phyloP scores from a whole-genome alignment of 2,329 filamentous ascomycete genomes.

The Claviceps maximensis region DNA sequence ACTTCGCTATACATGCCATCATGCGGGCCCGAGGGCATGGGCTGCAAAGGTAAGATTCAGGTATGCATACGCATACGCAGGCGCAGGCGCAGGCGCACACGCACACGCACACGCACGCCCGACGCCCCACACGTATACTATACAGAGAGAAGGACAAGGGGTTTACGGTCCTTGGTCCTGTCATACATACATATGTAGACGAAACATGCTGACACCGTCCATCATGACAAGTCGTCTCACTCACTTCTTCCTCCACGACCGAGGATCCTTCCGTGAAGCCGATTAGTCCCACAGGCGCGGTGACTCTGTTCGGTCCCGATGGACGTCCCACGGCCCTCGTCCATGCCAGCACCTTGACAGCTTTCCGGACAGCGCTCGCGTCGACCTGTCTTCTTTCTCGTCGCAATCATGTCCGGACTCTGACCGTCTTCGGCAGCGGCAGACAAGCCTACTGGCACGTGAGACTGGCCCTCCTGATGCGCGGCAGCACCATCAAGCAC shows the following conservation, averaged over 20 bases:
- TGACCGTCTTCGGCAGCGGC: constrained; percentile 79
- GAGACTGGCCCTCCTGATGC: constrained; percentile 65
- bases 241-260: constrained; percentile 29
- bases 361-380: constrained; percentile 65
- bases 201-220: not conserved
- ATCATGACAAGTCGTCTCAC: constrained; percentile 42
- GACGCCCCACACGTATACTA: not conserved
- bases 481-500: constrained; percentile 55
- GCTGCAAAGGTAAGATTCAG: constrained; percentile 45
- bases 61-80: not conserved
- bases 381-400: constrained; percentile 52
- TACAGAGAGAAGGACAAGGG: not conserved
- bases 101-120: too few species aligned
- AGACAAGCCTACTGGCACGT: constrained; percentile 93
- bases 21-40: constrained; percentile 47
- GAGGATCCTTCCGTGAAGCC: constrained; percentile 17
- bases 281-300: constrained; percentile 46
- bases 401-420: constrained; percentile 56
- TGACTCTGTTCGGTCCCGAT: constrained; percentile 52
- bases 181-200: not conserved
- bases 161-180: not conserved
- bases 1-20: constrained; percentile 67
- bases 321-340: constrained; percentile 55
- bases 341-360: constrained; percentile 62
- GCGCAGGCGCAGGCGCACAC: too few species aligned